Percentiles rank a stretch among this genome's conserved stretches.
phyloP scores from a whole-genome alignment of 306 rosid species.

The Vachellia pachyceras region DNA sequence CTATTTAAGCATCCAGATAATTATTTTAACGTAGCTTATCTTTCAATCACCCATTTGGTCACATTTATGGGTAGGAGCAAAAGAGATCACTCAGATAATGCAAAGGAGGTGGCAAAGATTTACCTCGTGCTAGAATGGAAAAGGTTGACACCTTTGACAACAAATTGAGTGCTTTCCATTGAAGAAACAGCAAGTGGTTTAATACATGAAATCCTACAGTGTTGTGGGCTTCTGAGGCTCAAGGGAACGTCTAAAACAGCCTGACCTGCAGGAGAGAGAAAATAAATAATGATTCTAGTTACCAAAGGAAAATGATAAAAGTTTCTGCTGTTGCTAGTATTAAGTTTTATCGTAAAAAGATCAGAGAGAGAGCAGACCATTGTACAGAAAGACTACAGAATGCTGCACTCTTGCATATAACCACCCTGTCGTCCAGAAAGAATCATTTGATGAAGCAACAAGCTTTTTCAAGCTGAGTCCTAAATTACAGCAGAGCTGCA shows the following conservation, averaged over 20 bases:
- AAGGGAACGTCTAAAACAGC: slow-evolving; percentile 75
- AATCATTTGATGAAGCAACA: slow-evolving; percentile 59
- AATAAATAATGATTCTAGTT: slow-evolving; percentile 11
- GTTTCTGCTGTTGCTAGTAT: not conserved
- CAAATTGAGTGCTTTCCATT: slow-evolving; percentile 60
- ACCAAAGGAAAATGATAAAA: slow-evolving; percentile 18
- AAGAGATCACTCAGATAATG: not conserved
- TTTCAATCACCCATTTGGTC: slow-evolving; percentile 9
- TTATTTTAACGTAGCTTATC: not conserved
- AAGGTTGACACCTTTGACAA: slow-evolving; percentile 81
- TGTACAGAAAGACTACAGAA: slow-evolving; percentile 69
- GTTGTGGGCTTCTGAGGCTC: slow-evolving; percentile 53
- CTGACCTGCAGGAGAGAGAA: slow-evolving; percentile 64
- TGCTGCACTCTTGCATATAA: slow-evolving; percentile 69
- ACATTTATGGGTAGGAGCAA: not conserved
- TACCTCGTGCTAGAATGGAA: slow-evolving; percentile 70
- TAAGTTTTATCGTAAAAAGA: slow-evolving; percentile 15
- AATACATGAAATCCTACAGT: slow-evolving; percentile 65
- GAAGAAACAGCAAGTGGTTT: slow-evolving; percentile 84
- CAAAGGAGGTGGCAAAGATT: slow-evolving; percentile 9
- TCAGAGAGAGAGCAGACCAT: slow-evolving; percentile 55
- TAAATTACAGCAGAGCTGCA: slow-evolving; percentile 74
- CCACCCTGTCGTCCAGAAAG: slow-evolving; percentile 95
- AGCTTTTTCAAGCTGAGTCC: slow-evolving; percentile 73
- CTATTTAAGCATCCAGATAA: slow-evolving; percentile 2